These are phyloP conservation scores for Simmondsia chinensis DNA, from an alignment of 148 eudicot genomes.

Conservation along the genomic window DNA sequence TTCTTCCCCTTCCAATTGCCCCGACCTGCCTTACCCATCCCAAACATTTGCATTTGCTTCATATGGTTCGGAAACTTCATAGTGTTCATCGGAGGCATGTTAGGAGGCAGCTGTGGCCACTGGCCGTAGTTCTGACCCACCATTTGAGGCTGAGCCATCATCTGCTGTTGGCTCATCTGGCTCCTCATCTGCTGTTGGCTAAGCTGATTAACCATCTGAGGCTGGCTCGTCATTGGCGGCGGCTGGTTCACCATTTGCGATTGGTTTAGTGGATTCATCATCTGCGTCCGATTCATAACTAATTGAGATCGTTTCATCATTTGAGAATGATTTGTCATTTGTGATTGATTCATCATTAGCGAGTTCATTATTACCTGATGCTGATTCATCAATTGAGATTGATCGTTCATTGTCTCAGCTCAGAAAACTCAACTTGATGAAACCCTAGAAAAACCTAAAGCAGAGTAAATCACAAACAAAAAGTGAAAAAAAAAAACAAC, in stretches of 20 bases:
- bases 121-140: constrained; percentile 46
- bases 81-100: constrained; percentile 23
- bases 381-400: constrained; percentile 25
- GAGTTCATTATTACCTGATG: constrained; percentile 29
- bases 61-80: constrained; percentile 34
- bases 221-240: no score
- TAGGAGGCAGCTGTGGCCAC: constrained; percentile 43
- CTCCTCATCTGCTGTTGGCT: constrained; percentile 13
- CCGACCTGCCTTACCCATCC: constrained; percentile 29
- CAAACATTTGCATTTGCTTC: constrained; percentile 18
- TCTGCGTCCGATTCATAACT: constrained; percentile 11
- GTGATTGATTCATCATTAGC: no score
- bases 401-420: constrained; percentile 47
- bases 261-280: constrained; percentile 17
- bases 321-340: no score
- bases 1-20: constrained; percentile 81
- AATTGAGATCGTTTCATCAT: neutral
- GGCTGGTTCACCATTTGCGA: constrained; percentile 21
- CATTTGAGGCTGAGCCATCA: constrained; percentile 33
- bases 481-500: neutral
- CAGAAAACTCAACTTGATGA: no score
- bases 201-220: constrained; percentile 19
- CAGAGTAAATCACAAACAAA: constrained; percentile 10
- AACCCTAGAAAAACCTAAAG: neutral
- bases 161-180: no score